Conservation (phyloP, 2,329 filamentous ascomycete genomes). For the Botrytis paeoniae region DNA sequence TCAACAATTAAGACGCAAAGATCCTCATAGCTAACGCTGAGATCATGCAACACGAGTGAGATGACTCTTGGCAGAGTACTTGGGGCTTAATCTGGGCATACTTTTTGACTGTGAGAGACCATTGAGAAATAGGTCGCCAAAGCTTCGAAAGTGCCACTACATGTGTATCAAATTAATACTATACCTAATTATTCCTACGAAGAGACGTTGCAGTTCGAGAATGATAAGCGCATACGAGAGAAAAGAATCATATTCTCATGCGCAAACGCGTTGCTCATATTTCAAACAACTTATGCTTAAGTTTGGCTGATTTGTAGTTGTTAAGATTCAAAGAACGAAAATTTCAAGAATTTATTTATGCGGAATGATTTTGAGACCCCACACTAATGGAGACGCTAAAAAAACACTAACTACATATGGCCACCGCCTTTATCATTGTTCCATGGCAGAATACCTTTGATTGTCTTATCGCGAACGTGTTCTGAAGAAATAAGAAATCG, state of each 20-base stretch:
- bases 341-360: conserved; percentile 15
- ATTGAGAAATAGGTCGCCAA: conserved; percentile 65
- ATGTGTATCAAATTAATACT: conserved; percentile 10
- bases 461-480: conserved; percentile 15
- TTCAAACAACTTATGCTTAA: background rate
- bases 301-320: background rate
- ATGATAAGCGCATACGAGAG: background rate
- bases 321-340: background rate
- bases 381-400: background rate
- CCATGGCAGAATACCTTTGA: background rate
- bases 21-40: conserved; percentile 70
- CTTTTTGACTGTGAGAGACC: conserved; percentile 83
- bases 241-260: background rate
- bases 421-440: background rate
- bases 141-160: conserved; percentile 86
- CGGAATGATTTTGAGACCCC: background rate
- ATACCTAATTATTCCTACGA: background rate
- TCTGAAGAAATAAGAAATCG: background rate
- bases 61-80: conserved; percentile 83
- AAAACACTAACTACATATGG: background rate
- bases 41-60: conserved; percentile 92
- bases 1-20: conserved; percentile 83
- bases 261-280: background rate
- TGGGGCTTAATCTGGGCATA: conserved; percentile 70
- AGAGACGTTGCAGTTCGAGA: background rate